These are phyloP conservation scores for Sclerotinia subarctica DNA, from an alignment of 2,329 filamentous ascomycete genomes.

Conservation along the genomic window DNA sequence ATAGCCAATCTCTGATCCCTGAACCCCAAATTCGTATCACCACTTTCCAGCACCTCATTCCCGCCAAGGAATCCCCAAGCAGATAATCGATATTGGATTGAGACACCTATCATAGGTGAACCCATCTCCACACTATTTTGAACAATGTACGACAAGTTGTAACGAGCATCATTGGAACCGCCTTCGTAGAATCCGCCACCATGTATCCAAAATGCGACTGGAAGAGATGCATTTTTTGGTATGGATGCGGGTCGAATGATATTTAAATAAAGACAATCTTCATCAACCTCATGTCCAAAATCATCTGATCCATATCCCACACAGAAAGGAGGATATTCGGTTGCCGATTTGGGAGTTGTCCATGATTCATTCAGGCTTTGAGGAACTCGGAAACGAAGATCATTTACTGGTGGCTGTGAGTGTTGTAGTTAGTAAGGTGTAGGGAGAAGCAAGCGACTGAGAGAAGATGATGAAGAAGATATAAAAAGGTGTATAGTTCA, in stretches of 20 bases:
- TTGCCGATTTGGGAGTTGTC: slow-evolving; percentile 22
- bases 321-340: slow-evolving; percentile 28
- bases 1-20: slow-evolving; percentile 45
- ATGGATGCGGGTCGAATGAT: slow-evolving; percentile 46
- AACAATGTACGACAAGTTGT: slow-evolving; percentile 30
- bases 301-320: slow-evolving; percentile 33
- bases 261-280: slow-evolving; percentile 56
- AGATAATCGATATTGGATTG: slow-evolving; percentile 46
- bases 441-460: not conserved
- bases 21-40: slow-evolving; percentile 47
- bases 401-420: slow-evolving; percentile 28
- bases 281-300: slow-evolving; percentile 31
- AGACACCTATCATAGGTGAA: slow-evolving; percentile 46
- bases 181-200: slow-evolving; percentile 44
- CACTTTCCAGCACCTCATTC: slow-evolving; percentile 40
- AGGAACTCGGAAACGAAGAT: slow-evolving; percentile 29
- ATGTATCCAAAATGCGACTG: slow-evolving; percentile 57
- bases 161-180: slow-evolving; percentile 27
- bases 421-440: not conserved
- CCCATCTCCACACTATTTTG: slow-evolving; percentile 43
- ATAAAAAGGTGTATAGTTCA: accelerated
- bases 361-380: slow-evolving; percentile 29
- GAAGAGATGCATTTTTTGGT: slow-evolving; percentile 30
- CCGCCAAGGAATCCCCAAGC: slow-evolving; percentile 48
- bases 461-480: not conserved